Percentiles rank a stretch among this genome's conserved stretches.
Evolutionary conservation across 2,329 filamentous ascomycete genomes (phyloP).

Genomic region (Neofusicoccum ribis): DNA sequence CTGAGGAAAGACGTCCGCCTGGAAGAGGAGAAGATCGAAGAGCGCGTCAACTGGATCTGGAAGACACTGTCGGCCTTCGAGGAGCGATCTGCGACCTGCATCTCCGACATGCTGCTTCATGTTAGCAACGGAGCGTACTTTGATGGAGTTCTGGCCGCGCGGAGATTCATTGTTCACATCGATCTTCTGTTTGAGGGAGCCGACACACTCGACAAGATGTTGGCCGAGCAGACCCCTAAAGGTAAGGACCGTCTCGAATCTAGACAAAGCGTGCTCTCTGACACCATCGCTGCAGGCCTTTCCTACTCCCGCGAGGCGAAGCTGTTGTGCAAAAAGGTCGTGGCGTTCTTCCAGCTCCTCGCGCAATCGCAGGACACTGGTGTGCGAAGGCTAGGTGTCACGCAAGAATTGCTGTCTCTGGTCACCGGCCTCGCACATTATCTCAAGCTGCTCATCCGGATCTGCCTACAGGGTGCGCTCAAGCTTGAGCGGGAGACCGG

Average conservation of each 20-base stretch:
- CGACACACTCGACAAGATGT: slow-evolving; percentile 76
- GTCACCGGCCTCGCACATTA: slow-evolving; percentile 97
- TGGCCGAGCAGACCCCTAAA: slow-evolving; percentile 70
- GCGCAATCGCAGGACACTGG: slow-evolving; percentile 92
- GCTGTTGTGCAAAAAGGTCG: slow-evolving; percentile 98
- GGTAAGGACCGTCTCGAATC: slow-evolving; percentile 52
- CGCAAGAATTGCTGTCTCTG: slow-evolving; percentile 94
- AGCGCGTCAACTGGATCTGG: slow-evolving; percentile 98
- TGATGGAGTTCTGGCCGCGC: slow-evolving; percentile 90
- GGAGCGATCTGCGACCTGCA: slow-evolving; percentile 95
- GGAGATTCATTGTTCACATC: slow-evolving; percentile 94
- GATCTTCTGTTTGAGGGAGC: slow-evolving; percentile 88
- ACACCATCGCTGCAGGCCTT: slow-evolving; percentile 59
- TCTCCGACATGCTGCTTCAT: slow-evolving; percentile 97
- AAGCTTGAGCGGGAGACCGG: slow-evolving; percentile 84
- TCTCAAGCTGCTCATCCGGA: slow-evolving; percentile 93
- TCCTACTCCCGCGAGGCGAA: slow-evolving; percentile 96
- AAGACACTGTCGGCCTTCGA: slow-evolving; percentile 96
- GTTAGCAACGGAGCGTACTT: slow-evolving; percentile 97
- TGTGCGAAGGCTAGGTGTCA: slow-evolving; percentile 89
- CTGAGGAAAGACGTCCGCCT: slow-evolving; percentile 75
- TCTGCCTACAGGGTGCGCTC: slow-evolving; percentile 89
- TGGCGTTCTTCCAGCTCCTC: slow-evolving; percentile 92
- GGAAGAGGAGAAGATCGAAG: slow-evolving; percentile 92
- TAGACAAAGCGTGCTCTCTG: background rate